Conservation (phyloP, 306 rosid species). For the Vigna hirtella region DNA sequence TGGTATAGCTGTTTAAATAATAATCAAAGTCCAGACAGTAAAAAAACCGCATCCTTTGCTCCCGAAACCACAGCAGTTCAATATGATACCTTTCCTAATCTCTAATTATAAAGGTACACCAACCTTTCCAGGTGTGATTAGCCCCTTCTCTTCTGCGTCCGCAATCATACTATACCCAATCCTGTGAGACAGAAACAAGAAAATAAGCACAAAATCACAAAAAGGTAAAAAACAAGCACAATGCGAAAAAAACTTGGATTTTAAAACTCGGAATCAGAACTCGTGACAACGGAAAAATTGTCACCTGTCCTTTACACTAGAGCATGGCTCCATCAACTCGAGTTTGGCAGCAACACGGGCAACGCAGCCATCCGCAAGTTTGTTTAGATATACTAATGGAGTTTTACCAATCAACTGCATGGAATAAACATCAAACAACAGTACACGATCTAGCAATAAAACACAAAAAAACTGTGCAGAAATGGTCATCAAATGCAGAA, state of each 20-base stretch:
- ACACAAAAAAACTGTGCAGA: neutral
- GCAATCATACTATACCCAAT: conserved; percentile 77
- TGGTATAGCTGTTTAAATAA: too few species aligned
- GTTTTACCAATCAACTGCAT: conserved; percentile 69
- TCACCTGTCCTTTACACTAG: conserved; percentile 78
- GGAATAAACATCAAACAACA: conserved; percentile 3
- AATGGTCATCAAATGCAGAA: neutral
- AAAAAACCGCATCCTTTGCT: too few species aligned
- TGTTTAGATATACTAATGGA: conserved; percentile 71
- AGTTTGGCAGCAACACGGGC: conserved; percentile 73
- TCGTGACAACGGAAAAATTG: neutral
- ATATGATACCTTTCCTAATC: neutral
- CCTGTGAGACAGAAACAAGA: conserved; percentile 47
- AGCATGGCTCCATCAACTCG: conserved; percentile 71
- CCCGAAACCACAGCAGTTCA: conserved; percentile 16
- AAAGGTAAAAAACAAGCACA: conserved; percentile 2
- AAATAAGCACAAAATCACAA: conserved; percentile 10
- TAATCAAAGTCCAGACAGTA: too few species aligned
- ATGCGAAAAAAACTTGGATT: conserved; percentile 1
- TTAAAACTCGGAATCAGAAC: conserved; percentile 14
- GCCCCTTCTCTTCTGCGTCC: conserved; percentile 70
- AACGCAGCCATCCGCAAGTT: conserved; percentile 59
- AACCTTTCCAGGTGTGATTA: conserved; percentile 68
- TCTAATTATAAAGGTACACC: conserved; percentile 38
- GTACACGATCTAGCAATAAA: neutral